Evolutionary conservation across 176 grass and related monocot species (phyloP), one percentile per base, ranked within the genome.

Genomic region (Musa troglodytarum): DNA sequence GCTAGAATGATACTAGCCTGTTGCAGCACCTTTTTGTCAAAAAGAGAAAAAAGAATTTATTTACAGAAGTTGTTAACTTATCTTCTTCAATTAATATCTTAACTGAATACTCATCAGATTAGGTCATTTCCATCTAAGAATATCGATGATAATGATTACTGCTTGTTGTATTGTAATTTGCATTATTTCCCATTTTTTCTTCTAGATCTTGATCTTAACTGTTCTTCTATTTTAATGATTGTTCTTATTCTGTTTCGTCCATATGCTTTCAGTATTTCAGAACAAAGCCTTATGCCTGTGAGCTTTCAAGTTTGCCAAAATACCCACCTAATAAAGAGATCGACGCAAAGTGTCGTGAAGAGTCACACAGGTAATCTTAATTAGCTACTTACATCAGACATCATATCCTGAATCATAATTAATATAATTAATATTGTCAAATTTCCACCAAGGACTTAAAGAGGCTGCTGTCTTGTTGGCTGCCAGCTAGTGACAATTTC

Each of bases 251-350:
- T 34, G 0, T 51, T 82, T 25, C 20, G 64, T 86, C 10, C 63
- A 26, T 68, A 24, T 81, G 52, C 62, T 20, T 77, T 59, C 84
- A 92, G 90, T 92, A 82, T 82, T 92, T 92, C 69, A 84, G 73
- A 84, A 84, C 90, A 89, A 84, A 89, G 69, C 90, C 90, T 80
- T 86, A 89, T 1, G 90, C 86, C 14, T 92, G 84, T 10, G 84
- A 92, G 54, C 86, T 84, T 29, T 84, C 87, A 20, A 92, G 84
- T 79, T 84, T 92, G 69, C 86, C 90, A 66, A 86, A 84, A 72
- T 92, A 92, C 66, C 25, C 86, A 78, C 90, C 90, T 75, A 89
- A 86, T 79, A 92, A 92, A 82, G 90, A 92, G 81, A 89, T 92
- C 71, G 90, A 92, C 73, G 86, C 84, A 68, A 92, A 89, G 82